A percentile compares a stretch with the other conserved stretches of the same genome.
These are phyloP conservation scores for Suillus luteus DNA, from an alignment of 768 basidiomycete genomes.

Conservation along the genomic window DNA sequence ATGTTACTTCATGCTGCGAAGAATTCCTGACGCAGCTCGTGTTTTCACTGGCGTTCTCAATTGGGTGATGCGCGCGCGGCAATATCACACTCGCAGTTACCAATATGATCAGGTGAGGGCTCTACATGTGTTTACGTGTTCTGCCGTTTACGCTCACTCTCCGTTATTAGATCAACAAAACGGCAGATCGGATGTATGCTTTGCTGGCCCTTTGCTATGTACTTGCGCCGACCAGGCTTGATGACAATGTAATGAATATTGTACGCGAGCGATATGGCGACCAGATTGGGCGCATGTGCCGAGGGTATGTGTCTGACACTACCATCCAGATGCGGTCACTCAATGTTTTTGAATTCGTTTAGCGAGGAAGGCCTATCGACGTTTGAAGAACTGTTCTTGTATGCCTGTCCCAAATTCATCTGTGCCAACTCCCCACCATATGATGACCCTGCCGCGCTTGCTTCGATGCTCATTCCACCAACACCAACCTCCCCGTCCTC, in stretches of 20 bases:
- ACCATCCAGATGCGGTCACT: background rate
- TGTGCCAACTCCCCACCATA: slow-evolving; percentile 93
- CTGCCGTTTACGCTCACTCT: background rate
- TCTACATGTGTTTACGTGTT: background rate
- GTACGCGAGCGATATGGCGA: slow-evolving; percentile 95
- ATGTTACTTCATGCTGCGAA: slow-evolving; percentile 93
- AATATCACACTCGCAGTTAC: slow-evolving; percentile 95
- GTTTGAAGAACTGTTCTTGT: slow-evolving; percentile 91
- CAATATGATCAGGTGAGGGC: slow-evolving; percentile 86
- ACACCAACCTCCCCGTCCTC: slow-evolving; percentile 36
- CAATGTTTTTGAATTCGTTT: background rate
- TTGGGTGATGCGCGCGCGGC: slow-evolving; percentile 94
- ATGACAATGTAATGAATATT: slow-evolving; percentile 92
- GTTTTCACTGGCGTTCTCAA: slow-evolving; percentile 91
- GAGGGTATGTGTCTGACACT: slow-evolving; percentile 57
- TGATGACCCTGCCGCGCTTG: slow-evolving; percentile 70
- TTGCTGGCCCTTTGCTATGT: slow-evolving; percentile 92
- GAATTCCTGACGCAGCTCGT: slow-evolving; percentile 94
- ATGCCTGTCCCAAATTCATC: slow-evolving; percentile 97
- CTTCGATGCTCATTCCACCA: slow-evolving; percentile 44
- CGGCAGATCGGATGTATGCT: slow-evolving; percentile 97
- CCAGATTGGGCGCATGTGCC: slow-evolving; percentile 81
- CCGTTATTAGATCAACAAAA: slow-evolving; percentile 84
- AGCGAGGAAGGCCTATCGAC: slow-evolving; percentile 75
- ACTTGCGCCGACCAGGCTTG: slow-evolving; percentile 87